Base-by-base conservation (phyloP, 768 basidiomycete genomes). In the Phanerodontia chrysosporium region DNA sequence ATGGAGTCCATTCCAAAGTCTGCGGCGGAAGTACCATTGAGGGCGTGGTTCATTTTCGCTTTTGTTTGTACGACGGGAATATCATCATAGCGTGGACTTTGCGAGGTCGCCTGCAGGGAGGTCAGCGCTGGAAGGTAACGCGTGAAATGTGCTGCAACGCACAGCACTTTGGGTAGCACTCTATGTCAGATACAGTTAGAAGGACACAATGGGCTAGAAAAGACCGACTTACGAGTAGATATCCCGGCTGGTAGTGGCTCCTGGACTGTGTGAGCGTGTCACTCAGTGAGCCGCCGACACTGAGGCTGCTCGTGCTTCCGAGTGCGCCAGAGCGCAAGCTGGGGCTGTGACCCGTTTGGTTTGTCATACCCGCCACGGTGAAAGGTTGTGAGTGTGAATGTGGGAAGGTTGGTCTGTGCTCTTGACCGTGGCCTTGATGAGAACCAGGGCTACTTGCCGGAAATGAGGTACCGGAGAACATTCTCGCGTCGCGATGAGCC, bases 1-100 rank as follows among this genome's bases (percentile, higher is more conserved):
- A 92, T 90, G 22, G 90, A 90, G 61, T 90, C 89, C 75, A 88
- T 84, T 1, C 90, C 90, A 73, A 90, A 91, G 60, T 90, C 87
- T 18, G 84, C 80, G 1, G 84, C 78, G 22, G 84, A 76, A 13
- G 84, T 81, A 57, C 86, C 79, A 21, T 86, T 78, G 18, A 90
- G 75, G 6, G 81, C 80, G 58, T 85, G 81, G 68, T 86, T 91
- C 75, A 90, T 80, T 68, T 92, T 90, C 24, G 89, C 90, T 68
- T 92, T 92, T 0, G 89, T 90, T 60, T 82, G 85, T 16, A 92
- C 84, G 13, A 89, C 76, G 3, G 90, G 89, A 45, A 83, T 78
- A 59, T 92, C 90, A 60, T 91, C 89, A 14, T 81, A 76, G 28
- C 87, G 82, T 67, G 86, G 85, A 57, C 76, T 80, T 32, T 53